Evolutionary conservation across 306 rosid genomes (phyloP).

Genomic region (Betula pendula): DNA sequence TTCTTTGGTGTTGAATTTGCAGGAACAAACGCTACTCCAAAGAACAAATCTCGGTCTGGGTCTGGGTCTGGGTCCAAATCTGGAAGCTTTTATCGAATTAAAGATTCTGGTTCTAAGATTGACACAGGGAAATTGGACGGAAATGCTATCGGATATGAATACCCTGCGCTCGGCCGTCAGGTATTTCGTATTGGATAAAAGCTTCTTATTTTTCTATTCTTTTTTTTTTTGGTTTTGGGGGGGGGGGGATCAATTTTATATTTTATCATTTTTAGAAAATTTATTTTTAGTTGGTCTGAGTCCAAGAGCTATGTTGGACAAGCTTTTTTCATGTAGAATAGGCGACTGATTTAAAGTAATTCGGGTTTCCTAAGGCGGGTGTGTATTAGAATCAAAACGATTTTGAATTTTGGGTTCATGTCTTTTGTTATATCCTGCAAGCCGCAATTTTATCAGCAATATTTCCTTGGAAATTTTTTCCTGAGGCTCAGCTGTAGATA

Average conservation of each 20-base stretch:
- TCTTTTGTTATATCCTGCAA: not conserved
- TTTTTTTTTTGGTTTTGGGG: not conserved
- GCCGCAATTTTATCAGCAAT: not conserved
- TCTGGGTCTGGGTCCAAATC: conserved; percentile 40
- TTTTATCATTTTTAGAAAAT: not conserved
- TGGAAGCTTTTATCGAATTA: conserved; percentile 38
- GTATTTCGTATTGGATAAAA: conserved; percentile 38
- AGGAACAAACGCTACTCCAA: conserved; percentile 53
- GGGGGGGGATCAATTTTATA: too few species aligned
- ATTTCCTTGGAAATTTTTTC: not conserved
- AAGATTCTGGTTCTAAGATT: conserved; percentile 48
- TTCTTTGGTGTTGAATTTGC: conserved; percentile 30
- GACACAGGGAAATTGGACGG: conserved; percentile 31
- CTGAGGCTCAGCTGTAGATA: not conserved
- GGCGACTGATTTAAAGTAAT: not conserved
- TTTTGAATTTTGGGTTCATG: not conserved
- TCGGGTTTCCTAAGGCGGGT: not conserved
- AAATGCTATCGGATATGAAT: conserved; percentile 55
- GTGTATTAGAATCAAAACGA: not conserved
- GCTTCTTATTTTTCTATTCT: not conserved
- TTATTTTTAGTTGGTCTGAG: not conserved
- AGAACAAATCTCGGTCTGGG: conserved; percentile 37
- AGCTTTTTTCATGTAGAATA: not conserved
- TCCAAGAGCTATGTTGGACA: not conserved
- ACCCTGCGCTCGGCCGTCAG: conserved; percentile 58